Evolutionary conservation across 2,329 filamentous ascomycete genomes (phyloP), one percentile per base, ranked within the genome.

Genomic region (Monosporascus cannonballus): DNA sequence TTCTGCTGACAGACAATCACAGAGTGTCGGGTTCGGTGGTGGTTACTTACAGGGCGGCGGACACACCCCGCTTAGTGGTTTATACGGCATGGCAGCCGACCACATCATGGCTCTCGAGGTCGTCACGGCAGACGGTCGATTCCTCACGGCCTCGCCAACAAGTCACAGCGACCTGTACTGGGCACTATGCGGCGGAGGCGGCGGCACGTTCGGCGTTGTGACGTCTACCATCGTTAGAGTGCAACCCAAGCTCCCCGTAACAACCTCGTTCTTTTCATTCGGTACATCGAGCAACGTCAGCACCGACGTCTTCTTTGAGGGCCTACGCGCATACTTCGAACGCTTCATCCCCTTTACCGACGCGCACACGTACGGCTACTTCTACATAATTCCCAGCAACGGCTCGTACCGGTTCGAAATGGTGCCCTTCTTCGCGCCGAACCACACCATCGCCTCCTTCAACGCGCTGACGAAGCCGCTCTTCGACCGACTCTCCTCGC

Each of bases 151-250:
- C 1, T 71, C 67, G 14, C 67, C 61, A 1, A 61, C 66, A 0
- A 52, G 73, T 20, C 73, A 80, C 50, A 50, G 65, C 0, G 78
- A 81, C 50, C 67, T 82, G 2, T 80, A 76, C 64, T 83, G 77
- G 78, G 79, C 78, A 6, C 61, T 80, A 2, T 67, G 68, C 46
- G 76, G 77, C 7, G 76, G 77, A 4, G 77, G 78, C 1, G 72
- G 69, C 3, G 76, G 76, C 2, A 78, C 69, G 5, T 81, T 76
- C 55, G 78, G 71, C 2, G 65, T 81, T 1, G 73, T 81, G 3
- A 46, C 42, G 6, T 46, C 42, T 6, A 46, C 42, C n/a, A 59
- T 54, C 45, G 51, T 60, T 30, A 50, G 51, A 6, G 54, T 53
- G 4, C 50, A 56, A n/a, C 55, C 59, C 27, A 51, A 52, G 25